Evolutionary conservation across 768 basidiomycete genomes (phyloP), one percentile per base, ranked within the genome.

Genomic region (Lanmaoa rubissima): DNA sequence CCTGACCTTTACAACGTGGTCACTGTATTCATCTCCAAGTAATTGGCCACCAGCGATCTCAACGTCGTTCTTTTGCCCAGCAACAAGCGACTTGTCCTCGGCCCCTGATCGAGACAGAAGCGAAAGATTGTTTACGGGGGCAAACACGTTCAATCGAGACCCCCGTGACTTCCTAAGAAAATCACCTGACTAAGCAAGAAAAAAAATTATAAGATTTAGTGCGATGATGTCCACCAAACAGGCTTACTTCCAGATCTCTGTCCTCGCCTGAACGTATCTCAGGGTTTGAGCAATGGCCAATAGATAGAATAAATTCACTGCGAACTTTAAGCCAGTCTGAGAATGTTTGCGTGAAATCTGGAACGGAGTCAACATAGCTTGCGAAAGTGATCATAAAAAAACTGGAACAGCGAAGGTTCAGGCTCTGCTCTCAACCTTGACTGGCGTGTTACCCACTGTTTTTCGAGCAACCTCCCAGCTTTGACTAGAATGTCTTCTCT

Each of bases 361-460:
- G 80, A 28, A 80, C 78, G 51, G 88, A 82, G 54, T 86, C 83
- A 6, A 96, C 86, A 63, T 90, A 99, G 58, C 86, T 91, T 3
- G 94, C 90, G 65, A 98, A 99, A 0, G 89, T 90, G 57, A 98
- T 90, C 63, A 94, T 84, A 74, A 98, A 98, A 76, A 96, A 97
- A 71, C 91, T 94, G 54, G 19, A 11, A 42, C 3, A 21, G 5
- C n/a, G 13, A 26, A n/a, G 12, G 9, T n/a, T 54, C 32, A 53
- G 55, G 12, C 28, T 36, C 53, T 31, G 36, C 44, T 51, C 19
- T 50, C 28, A 32, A 12, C 32, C 26, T 50, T 26, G 44, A 44
- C 53, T 28, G 26, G 51, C n/a, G 9, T n/a, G 16, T 35, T 3
- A 73, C 86, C n/a, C 62, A 92, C 92, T 94, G 95, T 81, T 94